Evolutionary conservation across 2,329 filamentous ascomycete genomes (phyloP).

Genomic region (Phialocephala sp.): DNA sequence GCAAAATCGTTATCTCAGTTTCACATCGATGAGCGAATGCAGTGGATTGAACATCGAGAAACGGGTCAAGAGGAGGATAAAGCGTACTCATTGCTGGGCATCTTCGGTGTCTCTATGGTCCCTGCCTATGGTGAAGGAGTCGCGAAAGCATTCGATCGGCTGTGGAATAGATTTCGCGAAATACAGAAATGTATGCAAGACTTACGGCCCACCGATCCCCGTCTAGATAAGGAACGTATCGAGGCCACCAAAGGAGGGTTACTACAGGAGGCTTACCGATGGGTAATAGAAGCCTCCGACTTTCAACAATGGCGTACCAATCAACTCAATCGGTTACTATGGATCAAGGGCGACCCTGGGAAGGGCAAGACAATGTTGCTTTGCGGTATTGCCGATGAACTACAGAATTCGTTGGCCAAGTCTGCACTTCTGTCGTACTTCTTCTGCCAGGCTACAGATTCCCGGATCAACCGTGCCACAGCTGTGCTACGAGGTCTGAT

Average conservation of each 20-base stretch:
- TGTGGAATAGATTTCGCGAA: slow-evolving; percentile 38
- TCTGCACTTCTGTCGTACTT: slow-evolving; percentile 42
- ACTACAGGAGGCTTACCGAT: slow-evolving; percentile 19
- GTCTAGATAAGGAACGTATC: slow-evolving; percentile 21
- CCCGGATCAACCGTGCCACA: slow-evolving; percentile 45
- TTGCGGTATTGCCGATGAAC: slow-evolving; percentile 20
- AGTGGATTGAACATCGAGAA: not conserved
- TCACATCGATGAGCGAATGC: not conserved
- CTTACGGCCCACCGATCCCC: slow-evolving; percentile 17
- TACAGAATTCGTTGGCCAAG: slow-evolving; percentile 26
- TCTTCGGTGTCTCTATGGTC: slow-evolving; percentile 45
- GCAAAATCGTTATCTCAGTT: slow-evolving; percentile 9
- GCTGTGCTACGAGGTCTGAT: slow-evolving; percentile 52
- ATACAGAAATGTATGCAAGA: slow-evolving; percentile 15
- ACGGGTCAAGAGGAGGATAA: slow-evolving; percentile 9
- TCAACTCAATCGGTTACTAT: slow-evolving; percentile 17
- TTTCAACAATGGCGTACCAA: slow-evolving; percentile 21
- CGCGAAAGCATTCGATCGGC: slow-evolving; percentile 40
- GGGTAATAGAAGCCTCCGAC: slow-evolving; percentile 20
- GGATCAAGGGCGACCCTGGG: slow-evolving; percentile 20
- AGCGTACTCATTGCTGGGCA: slow-evolving; percentile 41
- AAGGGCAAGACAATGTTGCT: slow-evolving; percentile 26
- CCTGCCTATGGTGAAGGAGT: slow-evolving; percentile 47
- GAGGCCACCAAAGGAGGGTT: slow-evolving; percentile 32
- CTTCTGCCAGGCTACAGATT: slow-evolving; percentile 51